Evolutionary conservation across 1,139 yeast genomes (phyloP).

Genomic region (Candida sojae): DNA sequence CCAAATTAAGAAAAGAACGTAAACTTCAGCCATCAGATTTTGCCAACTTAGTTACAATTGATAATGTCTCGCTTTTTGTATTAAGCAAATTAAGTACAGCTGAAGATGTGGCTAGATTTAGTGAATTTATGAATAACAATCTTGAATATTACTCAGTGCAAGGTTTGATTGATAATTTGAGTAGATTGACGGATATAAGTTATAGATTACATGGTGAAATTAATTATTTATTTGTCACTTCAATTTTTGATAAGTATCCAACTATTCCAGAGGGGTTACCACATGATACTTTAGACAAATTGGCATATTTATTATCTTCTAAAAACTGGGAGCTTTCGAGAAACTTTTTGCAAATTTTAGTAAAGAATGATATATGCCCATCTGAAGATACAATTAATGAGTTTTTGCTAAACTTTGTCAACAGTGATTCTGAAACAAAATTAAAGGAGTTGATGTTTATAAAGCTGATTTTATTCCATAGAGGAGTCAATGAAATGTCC

Average conservation of each 20-base stretch:
- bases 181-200: conserved; percentile 4
- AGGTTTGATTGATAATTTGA: conserved; percentile 21
- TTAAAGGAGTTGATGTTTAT: conserved; percentile 28
- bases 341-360: conserved; percentile 20
- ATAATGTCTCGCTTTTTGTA: conserved; percentile 22
- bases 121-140: conserved; percentile 20
- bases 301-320: conserved; percentile 26
- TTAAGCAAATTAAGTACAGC: conserved; percentile 12
- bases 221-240: conserved; percentile 2
- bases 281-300: conserved; percentile 25
- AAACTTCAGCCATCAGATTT: conserved; percentile 16
- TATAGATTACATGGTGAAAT: conserved; percentile 2
- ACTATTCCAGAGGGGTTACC: conserved; percentile 19
- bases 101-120: conserved; percentile 12
- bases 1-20: conserved; percentile 17
- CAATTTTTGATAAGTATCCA: conserved; percentile 11
- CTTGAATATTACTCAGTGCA: conserved; percentile 19
- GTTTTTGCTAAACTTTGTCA: conserved; percentile 18
- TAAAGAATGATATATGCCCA: conserved; percentile 26
- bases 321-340: conserved; percentile 21
- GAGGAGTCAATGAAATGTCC: conserved; percentile 18
- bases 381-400: conserved; percentile 25
- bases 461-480: conserved; percentile 34
- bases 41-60: conserved; percentile 20
- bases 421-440: conserved; percentile 5